Base-by-base conservation (phyloP, 768 basidiomycete genomes). In the Mycena leptocephala region DNA sequence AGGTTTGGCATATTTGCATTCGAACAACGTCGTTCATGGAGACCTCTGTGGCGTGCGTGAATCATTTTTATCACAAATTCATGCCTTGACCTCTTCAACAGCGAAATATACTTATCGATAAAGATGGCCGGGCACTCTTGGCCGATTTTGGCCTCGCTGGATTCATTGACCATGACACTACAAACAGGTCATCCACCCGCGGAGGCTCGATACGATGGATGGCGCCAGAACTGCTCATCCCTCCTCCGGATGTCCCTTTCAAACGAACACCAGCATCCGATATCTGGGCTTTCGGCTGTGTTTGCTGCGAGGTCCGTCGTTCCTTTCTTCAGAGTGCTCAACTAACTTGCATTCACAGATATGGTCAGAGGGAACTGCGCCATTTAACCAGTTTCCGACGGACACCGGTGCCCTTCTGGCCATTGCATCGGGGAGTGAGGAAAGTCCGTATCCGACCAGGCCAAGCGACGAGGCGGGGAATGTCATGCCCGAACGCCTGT, bases 41-140 rank as follows among this genome's bases (percentile, higher is more conserved):
- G n/a, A n/a, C n/a, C n/a, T n/a, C n/a, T n/a, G n/a, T n/a, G n/a
- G n/a, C n/a, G n/a, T 55, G 28, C 14, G 53, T 55, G 9, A 18
- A 11, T 13, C 48, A 46, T 32, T 30, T 59, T 13, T 37, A 8
- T 5, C n/a, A 37, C 22, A 18, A 5, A 9, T 32, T 24, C 51
- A 6, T 22, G 16, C 13, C 53, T 5, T 61, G 13, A 24, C 33
- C 59, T 13, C n/a, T 9, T 5, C 16, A 24, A 43, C n/a, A 70
- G 69, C 69, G 69, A 3, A 70, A 70, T 24, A 70, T 70, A 43
- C 58, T 70, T 24, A 46, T 70, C 11, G 43, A 70, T 35, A n/a
- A 26, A 41, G 16, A 46, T n/a, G 69, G 56, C 24, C 28, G 33
- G 5, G 48, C 65, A 8, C 26, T 46, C 35, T 37, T 67, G 30